phyloP scores from a whole-genome alignment of 1,284 basidiomycete species.

The Ganoderma meredithae region DNA sequence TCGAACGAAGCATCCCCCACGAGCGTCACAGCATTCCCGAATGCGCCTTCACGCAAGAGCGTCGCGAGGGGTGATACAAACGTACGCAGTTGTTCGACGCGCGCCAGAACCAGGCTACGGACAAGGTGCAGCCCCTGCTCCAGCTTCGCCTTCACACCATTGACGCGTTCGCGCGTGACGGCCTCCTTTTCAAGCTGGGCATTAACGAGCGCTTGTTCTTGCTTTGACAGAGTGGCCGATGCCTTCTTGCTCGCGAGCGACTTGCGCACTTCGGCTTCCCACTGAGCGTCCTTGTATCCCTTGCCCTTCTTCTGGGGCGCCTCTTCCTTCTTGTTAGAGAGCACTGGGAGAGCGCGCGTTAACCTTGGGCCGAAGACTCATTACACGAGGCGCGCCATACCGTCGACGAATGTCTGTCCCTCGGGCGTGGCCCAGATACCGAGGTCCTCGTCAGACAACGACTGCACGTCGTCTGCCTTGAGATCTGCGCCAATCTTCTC shows the following conservation, averaged over 20 bases:
- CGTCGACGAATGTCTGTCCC: constrained; percentile 81
- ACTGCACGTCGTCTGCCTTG: constrained; percentile 59
- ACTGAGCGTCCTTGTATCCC: constrained; percentile 86
- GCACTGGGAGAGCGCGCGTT: constrained; percentile 53
- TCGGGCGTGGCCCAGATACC: constrained; percentile 88
- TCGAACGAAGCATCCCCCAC: constrained; percentile 72
- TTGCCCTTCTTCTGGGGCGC: constrained; percentile 79
- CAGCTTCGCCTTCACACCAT: constrained; percentile 59
- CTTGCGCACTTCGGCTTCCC: constrained; percentile 93
- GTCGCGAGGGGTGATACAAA: constrained; percentile 66
- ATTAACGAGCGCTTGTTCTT: constrained; percentile 81
- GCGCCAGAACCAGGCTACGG: constrained; percentile 65
- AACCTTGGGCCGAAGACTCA: not conserved
- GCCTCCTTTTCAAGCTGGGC: constrained; percentile 85
- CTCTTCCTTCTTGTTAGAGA: constrained; percentile 63
- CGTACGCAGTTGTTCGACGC: constrained; percentile 61
- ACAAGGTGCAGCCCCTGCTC: constrained; percentile 76
- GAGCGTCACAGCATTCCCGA: constrained; percentile 63
- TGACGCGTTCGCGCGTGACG: constrained; percentile 67
- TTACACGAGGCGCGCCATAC: constrained; percentile 47
- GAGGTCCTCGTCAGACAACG: constrained; percentile 76
- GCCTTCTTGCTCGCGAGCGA: constrained; percentile 79
- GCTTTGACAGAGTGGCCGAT: constrained; percentile 73
- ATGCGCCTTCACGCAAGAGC: constrained; percentile 71
- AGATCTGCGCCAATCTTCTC: constrained; percentile 73